These are phyloP conservation scores for Pontederia crassipes DNA, from an alignment of 176 grass and related monocot species.

Conservation along the genomic window DNA sequence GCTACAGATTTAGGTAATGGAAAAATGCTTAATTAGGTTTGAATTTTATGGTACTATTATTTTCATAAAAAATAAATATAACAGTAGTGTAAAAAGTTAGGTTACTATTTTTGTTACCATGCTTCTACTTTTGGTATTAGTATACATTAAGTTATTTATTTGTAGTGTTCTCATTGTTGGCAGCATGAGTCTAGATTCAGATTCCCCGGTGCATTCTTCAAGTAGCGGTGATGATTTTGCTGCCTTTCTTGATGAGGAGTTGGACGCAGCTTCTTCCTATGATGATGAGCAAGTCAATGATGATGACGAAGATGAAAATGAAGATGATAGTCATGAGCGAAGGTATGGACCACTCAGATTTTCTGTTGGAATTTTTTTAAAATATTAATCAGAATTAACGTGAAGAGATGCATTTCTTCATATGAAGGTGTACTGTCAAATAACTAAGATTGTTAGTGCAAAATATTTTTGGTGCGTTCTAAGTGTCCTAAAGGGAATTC, in stretches of 20 bases:
- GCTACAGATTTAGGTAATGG: too few relatives aligned
- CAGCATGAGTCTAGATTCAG: slow-evolving; percentile 54
- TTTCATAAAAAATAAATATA: too few relatives aligned
- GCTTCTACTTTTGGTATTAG: neutral
- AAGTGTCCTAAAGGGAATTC: too few relatives aligned
- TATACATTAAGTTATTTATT: neutral
- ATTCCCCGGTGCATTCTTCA: slow-evolving; percentile 60
- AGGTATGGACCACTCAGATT: slow-evolving; percentile 17
- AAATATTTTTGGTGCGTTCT: neutral
- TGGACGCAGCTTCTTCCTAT: slow-evolving; percentile 37
- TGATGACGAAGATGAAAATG: slow-evolving; percentile 31
- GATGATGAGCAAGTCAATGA: slow-evolving; percentile 5
- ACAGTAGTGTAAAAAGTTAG: too few relatives aligned
- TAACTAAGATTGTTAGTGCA: too few relatives aligned
- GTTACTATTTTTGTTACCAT: neutral
- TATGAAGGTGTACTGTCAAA: neutral
- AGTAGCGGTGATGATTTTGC: slow-evolving; percentile 64
- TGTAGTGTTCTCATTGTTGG: neutral
- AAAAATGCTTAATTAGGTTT: too few relatives aligned
- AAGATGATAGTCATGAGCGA: slow-evolving; percentile 25
- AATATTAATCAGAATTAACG: neutral
- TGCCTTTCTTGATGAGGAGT: slow-evolving; percentile 50
- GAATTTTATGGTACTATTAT: too few relatives aligned
- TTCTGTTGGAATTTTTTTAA: neutral
- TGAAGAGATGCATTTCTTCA: slow-evolving; percentile 7